Evolutionary conservation across 2,329 filamentous ascomycete species (phyloP), one percentile per base, ranked within the genome.

Genomic region (Penicillium sp.): DNA sequence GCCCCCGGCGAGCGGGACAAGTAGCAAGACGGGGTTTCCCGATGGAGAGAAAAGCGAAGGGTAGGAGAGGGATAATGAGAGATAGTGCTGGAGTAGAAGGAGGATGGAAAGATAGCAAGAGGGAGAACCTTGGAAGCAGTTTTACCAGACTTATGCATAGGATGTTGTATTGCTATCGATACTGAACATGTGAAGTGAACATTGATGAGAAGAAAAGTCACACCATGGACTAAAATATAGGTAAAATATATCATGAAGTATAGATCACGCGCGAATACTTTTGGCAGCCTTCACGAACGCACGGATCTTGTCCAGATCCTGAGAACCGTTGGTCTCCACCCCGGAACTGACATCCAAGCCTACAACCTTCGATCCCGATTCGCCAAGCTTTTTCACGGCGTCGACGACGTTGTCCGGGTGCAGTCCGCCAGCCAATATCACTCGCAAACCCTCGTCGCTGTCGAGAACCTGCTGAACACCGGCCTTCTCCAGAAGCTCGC

Each of bases 291-390:
- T 80, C 35, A 97, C 77, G 70, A 98, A 98, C 3, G 80, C 81
- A 55, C 77, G 76, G 59, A 98, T 97, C 74, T 87, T 95, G 15
- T 82, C 81, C 49, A 92, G 62, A 69, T 85, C 87, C 71, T 98
- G 93, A 65, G 82, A 76, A 2, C 90, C 92, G 59, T 86, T 81
- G 31, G 83, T 84, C 72, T 97, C 93, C 2, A 98, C 90, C 0
- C 95, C 95, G 64, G 89, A 95, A 69, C 90, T 95, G 18, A 95
- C 89, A 74, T 98, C 93, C 3, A 98, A 87, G 1, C 86, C 91
- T 29, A 90, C 75, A 10, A 96, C 81, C 52, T 84, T 81, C 8
- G 76, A 76, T 24, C 76, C 75, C 8, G 81, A 67, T 6, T 79
- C 75, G 0, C 83, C 86, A 13, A 92, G 73, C 12, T 79, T 78